Percentiles rank a stretch among this genome's conserved stretches.
Conservation (phyloP, 495 filamentous ascomycete genomes). For the Daldinia grandis region DNA sequence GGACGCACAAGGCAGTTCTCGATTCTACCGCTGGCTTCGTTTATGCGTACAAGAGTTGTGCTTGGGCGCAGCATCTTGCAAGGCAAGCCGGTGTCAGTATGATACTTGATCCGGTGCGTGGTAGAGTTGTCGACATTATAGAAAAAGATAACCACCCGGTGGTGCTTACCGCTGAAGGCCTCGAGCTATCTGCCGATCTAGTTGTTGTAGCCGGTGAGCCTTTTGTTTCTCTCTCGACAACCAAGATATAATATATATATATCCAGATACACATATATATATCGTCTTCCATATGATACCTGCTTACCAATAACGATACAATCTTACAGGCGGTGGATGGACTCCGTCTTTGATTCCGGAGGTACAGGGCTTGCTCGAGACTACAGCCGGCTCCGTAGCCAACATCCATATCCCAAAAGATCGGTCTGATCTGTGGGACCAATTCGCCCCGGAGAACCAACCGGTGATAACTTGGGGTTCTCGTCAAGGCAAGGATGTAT, state of each 20-base stretch:
- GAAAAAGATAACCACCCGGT: constrained; percentile 24
- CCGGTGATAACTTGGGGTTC: constrained; percentile 49
- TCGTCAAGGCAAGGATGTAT: constrained; percentile 48
- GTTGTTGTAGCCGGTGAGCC: constrained; percentile 42
- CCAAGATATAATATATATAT: too few species aligned
- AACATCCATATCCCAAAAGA: constrained; percentile 47
- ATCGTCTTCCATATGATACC: neutral
- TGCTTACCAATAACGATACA: constrained; percentile 2
- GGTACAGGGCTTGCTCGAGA: constrained; percentile 50
- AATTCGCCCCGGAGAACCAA: constrained; percentile 48
- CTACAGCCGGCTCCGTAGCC: constrained; percentile 55
- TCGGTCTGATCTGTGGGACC: constrained; percentile 43
- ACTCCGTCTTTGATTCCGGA: constrained; percentile 46
- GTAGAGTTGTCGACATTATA: constrained; percentile 39
- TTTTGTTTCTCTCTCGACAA: neutral
- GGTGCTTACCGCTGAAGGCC: constrained; percentile 49
- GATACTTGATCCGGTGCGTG: constrained; percentile 42
- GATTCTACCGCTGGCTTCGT: constrained; percentile 54
- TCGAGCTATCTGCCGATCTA: constrained; percentile 39
- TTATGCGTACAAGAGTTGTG: constrained; percentile 55
- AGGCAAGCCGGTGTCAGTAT: constrained; percentile 47
- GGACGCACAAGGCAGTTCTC: constrained; percentile 46
- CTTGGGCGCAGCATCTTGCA: constrained; percentile 52
- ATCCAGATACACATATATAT: too few species aligned
- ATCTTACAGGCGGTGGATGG: constrained; percentile 44